Evolutionary conservation across 2,329 filamentous ascomycete genomes (phyloP).

Genomic region (Xylaria sp.): DNA sequence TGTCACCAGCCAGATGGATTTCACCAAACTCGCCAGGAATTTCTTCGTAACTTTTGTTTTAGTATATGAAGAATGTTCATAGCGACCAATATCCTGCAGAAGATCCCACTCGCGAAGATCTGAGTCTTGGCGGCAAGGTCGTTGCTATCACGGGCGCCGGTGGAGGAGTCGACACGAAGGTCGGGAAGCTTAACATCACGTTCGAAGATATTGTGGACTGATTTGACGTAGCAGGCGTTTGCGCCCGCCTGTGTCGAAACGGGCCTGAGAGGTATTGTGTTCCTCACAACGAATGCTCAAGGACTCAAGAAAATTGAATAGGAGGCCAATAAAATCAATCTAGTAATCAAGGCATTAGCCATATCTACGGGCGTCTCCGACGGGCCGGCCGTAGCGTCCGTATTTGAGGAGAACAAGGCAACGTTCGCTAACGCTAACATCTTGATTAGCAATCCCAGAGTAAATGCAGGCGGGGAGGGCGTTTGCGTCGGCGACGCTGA

Average conservation of each 20-base stretch:
- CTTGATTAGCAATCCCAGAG: slow-evolving; percentile 27
- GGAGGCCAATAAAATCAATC: slow-evolving; percentile 40
- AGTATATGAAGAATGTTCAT: slow-evolving; percentile 45
- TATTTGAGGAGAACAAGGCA: slow-evolving; percentile 22
- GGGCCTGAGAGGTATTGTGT: slow-evolving; percentile 29
- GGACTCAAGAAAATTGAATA: slow-evolving; percentile 43
- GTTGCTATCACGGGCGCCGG: slow-evolving; percentile 49
- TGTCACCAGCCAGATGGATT: slow-evolving; percentile 13
- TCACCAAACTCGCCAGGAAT: slow-evolving; percentile 32
- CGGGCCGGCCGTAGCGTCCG: slow-evolving; percentile 20
- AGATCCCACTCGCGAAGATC: slow-evolving; percentile 38
- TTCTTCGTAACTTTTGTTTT: slow-evolving; percentile 31
- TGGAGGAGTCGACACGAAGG: slow-evolving; percentile 44
- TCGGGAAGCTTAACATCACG: neutral
- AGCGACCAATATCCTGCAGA: slow-evolving; percentile 47
- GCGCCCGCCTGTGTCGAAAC: slow-evolving; percentile 30
- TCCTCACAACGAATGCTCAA: slow-evolving; percentile 43
- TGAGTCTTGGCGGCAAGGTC: slow-evolving; percentile 44
- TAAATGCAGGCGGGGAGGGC: slow-evolving; percentile 20
- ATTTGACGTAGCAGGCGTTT: slow-evolving; percentile 22
- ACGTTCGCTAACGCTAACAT: slow-evolving; percentile 30
- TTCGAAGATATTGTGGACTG: neutral
- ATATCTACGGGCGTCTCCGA: slow-evolving; percentile 27
- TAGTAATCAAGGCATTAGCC: slow-evolving; percentile 13
- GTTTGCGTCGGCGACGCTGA: slow-evolving; percentile 20